Percentiles rank a stretch among this genome's conserved stretches.
Evolutionary conservation across 192 early-diverging fungal species (phyloP).

Genomic region (Gamsiella multidivaricata): DNA sequence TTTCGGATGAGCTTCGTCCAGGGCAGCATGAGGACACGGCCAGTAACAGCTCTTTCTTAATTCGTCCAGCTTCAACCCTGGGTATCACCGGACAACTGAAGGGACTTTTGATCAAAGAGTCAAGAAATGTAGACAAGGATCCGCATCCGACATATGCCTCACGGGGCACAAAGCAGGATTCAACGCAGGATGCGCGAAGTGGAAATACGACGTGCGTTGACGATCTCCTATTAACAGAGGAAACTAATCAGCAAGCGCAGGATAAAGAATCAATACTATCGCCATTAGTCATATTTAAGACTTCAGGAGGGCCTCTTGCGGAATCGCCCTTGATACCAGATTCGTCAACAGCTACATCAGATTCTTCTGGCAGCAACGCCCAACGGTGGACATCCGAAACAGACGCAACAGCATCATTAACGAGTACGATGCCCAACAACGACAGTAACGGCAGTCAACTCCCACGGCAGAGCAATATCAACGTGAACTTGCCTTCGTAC

Average conservation of each 20-base stretch:
- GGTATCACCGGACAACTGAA: constrained; percentile 3
- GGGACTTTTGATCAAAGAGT: constrained; percentile 22
- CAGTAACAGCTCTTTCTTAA: neutral
- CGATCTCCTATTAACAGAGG: constrained; percentile 17
- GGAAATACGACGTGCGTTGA: constrained; percentile 12
- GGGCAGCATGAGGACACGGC: neutral
- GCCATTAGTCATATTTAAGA: constrained; percentile 16
- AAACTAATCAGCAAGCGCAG: neutral
- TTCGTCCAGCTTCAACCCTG: constrained; percentile 15
- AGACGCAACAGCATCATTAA: neutral
- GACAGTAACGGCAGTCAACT: neutral
- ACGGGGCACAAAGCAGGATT: neutral
- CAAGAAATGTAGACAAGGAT: neutral
- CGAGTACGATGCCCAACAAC: neutral
- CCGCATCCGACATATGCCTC: neutral
- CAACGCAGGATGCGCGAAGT: neutral
- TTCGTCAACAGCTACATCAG: neutral
- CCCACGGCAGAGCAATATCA: neutral
- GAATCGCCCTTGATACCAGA: neutral
- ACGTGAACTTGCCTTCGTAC: neutral
- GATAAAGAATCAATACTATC: constrained; percentile 29
- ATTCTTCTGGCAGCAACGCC: no score
- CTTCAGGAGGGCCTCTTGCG: neutral
- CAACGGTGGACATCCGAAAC: neutral
- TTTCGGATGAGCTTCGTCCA: constrained; percentile 2